These are phyloP conservation scores for Pterocarpus santalinus DNA, from an alignment of 306 rosid genomes.

Conservation along the genomic window DNA sequence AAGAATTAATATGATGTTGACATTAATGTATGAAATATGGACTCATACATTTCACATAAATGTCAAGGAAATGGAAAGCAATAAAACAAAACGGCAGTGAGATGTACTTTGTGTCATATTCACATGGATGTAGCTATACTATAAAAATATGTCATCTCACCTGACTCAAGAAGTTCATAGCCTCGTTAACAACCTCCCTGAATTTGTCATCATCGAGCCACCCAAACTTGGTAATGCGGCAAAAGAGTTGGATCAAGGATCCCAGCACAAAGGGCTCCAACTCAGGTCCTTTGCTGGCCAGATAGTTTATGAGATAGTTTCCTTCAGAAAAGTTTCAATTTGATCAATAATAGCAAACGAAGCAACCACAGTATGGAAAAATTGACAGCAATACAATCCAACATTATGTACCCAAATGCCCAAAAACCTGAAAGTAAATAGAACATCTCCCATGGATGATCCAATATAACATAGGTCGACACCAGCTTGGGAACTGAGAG, in stretches of 20 bases:
- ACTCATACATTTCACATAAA: background rate
- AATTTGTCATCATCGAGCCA: conserved; percentile 68
- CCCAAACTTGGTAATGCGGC: conserved; percentile 61
- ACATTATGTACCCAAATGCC: conserved; percentile 32
- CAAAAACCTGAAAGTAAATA: conserved; percentile 15
- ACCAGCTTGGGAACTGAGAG: conserved; percentile 27
- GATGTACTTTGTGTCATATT: conserved; percentile 19
- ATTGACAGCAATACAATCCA: conserved; percentile 15
- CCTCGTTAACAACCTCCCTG: conserved; percentile 56
- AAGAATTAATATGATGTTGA: background rate
- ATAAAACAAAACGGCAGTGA: conserved; percentile 1
- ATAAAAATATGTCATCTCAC: conserved; percentile 46
- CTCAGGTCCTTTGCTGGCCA: conserved; percentile 66
- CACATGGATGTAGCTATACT: conserved; percentile 24
- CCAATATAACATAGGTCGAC: conserved; percentile 33
- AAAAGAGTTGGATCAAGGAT: conserved; percentile 59
- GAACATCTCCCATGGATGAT: conserved; percentile 14
- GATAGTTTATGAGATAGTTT: conserved; percentile 61
- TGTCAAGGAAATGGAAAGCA: conserved; percentile 17
- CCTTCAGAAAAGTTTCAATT: conserved; percentile 58
- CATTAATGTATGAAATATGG: conserved; percentile 29
- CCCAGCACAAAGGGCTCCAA: conserved; percentile 61
- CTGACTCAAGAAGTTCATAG: conserved; percentile 59
- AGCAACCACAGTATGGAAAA: conserved; percentile 34
- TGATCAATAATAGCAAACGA: conserved; percentile 43